A percentile compares a stretch with the other conserved stretches of the same genome.
phyloP scores from a whole-genome alignment of 2,329 filamentous ascomycete species.

The Penicillium sp. region DNA sequence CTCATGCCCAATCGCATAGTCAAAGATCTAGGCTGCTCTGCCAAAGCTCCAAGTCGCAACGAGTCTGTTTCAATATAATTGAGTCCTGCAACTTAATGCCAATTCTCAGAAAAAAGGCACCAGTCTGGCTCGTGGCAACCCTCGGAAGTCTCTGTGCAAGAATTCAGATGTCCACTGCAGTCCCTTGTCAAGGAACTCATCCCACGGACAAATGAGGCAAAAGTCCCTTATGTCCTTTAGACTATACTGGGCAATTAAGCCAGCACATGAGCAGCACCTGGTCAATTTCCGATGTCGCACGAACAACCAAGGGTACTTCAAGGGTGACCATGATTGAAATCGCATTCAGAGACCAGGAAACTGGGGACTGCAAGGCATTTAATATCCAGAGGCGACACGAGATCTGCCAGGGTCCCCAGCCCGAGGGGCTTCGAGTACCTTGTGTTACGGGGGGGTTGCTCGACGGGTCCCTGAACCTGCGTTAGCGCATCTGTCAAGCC shows the following conservation, averaged over 20 bases:
- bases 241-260: neutral
- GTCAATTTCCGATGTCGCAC: neutral
- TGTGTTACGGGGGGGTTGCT: constrained; percentile 15
- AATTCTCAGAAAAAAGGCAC: neutral
- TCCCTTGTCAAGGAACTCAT: neutral
- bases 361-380: constrained; percentile 5
- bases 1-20: neutral
- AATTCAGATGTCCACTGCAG: neutral
- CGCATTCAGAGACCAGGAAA: neutral
- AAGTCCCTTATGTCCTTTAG: neutral
- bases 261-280: neutral
- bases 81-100: neutral
- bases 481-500: constrained; percentile 5
- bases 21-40: neutral
- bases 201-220: neutral
- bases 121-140: neutral
- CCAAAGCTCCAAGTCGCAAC: neutral
- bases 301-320: neutral
- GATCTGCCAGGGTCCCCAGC: constrained; percentile 20
- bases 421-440: constrained; percentile 15
- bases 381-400: constrained; percentile 3
- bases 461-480: constrained; percentile 10
- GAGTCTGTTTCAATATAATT: neutral
- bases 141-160: neutral
- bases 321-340: neutral